Evolutionary conservation across 805 yeast genomes (phyloP).

Genomic region (Metschnikowia similis): DNA sequence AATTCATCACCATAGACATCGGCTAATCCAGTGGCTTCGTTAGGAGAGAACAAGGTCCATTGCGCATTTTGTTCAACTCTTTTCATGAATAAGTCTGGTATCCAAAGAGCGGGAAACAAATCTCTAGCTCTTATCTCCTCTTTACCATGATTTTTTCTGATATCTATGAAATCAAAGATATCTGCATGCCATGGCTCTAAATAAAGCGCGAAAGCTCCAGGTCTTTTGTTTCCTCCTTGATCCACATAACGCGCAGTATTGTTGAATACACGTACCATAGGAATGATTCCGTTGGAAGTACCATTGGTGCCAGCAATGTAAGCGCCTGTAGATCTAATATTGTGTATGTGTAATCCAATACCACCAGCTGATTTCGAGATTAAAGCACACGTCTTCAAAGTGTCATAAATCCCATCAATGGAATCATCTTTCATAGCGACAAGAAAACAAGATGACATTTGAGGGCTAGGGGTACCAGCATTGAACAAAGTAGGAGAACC

Average conservation of each 20-base stretch:
- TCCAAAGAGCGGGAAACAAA: conserved; percentile 60
- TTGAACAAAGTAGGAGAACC: conserved; percentile 62
- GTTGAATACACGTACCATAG: conserved; percentile 60
- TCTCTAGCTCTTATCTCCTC: conserved; percentile 63
- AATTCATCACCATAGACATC: conserved; percentile 57
- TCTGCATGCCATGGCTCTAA: conserved; percentile 64
- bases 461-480: conserved; percentile 58
- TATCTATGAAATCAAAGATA: conserved; percentile 54
- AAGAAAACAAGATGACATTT: conserved; percentile 60
- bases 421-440: conserved; percentile 63
- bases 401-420: conserved; percentile 59
- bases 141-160: conserved; percentile 60
- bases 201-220: conserved; percentile 60
- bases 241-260: conserved; percentile 62
- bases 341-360: conserved; percentile 58
- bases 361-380: conserved; percentile 63
- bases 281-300: conserved; percentile 58
- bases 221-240: conserved; percentile 64
- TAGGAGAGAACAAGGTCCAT: conserved; percentile 59
- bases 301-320: conserved; percentile 62
- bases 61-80: conserved; percentile 52
- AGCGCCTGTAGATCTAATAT: conserved; percentile 56
- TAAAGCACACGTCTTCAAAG: conserved; percentile 57
- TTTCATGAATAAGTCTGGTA: conserved; percentile 59
- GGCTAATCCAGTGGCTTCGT: conserved; percentile 54